phyloP scores from a whole-genome alignment of 2,329 filamentous ascomycete genomes.

The Aciculosporium take region DNA sequence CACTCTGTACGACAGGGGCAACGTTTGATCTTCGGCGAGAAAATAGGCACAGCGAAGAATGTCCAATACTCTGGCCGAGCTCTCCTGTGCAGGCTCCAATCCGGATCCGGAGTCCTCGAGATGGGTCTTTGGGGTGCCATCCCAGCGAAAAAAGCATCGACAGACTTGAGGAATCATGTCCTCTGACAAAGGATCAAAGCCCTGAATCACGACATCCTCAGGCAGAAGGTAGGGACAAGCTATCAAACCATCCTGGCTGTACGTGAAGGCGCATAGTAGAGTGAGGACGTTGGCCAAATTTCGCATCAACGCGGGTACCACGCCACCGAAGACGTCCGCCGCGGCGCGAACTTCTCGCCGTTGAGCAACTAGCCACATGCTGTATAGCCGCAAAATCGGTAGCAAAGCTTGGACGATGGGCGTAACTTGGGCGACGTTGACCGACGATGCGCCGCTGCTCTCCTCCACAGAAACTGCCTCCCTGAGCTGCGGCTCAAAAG shows the following conservation, averaged over 20 bases:
- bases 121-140: conserved; percentile 25
- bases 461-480: conserved; percentile 10
- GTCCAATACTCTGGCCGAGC: conserved; percentile 33
- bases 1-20: conserved; percentile 22
- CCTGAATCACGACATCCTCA: conserved; percentile 35
- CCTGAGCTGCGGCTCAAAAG: conserved; percentile 54
- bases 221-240: conserved; percentile 34
- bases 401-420: conserved; percentile 29
- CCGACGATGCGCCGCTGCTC: conserved; percentile 8
- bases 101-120: conserved; percentile 18
- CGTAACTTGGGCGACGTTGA: conserved; percentile 15
- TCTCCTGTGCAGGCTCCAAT: conserved; percentile 21
- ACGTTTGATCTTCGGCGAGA: conserved; percentile 25
- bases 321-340: conserved; percentile 28
- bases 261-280: conserved; percentile 30
- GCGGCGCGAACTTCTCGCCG: conserved; percentile 32
- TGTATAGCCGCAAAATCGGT: conserved; percentile 37
- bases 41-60: conserved; percentile 34
- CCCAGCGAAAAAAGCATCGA: conserved; percentile 21
- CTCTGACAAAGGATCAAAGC: conserved; percentile 28
- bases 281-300: conserved; percentile 32
- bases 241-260: conserved; percentile 23
- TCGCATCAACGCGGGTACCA: conserved; percentile 32
- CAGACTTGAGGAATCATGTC: conserved; percentile 25
- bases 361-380: conserved; percentile 37